Conservation (phyloP, 2,329 filamentous ascomycete species). For the Arthroderma sp. region DNA sequence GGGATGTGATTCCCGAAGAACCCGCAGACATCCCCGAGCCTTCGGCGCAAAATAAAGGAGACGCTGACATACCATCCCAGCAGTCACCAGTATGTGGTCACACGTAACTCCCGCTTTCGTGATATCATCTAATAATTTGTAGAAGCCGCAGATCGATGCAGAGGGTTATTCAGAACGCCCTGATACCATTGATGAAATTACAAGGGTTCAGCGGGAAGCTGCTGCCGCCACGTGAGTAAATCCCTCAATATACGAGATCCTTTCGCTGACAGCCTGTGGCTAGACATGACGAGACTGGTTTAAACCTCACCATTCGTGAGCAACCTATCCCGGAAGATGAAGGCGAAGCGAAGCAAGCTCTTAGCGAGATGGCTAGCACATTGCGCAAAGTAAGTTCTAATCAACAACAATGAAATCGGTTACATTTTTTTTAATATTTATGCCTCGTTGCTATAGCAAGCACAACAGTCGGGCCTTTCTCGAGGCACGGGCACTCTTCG, state of each 20-base stretch:
- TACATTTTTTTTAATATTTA: constrained; percentile 10
- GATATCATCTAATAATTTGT: not conserved
- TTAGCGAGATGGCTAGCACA: constrained; percentile 38
- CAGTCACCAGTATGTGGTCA: not conserved
- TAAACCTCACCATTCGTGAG: constrained; percentile 37
- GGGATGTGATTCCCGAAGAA: constrained; percentile 2
- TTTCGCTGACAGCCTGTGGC: constrained; percentile 11
- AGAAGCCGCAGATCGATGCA: constrained; percentile 23
- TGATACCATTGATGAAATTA: constrained; percentile 32
- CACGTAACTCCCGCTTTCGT: too few species aligned
- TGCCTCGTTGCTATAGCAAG: constrained; percentile 21
- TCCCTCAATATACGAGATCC: not conserved
- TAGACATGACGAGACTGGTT: constrained; percentile 30
- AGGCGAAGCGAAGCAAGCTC: constrained; percentile 34
- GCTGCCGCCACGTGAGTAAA: constrained; percentile 17
- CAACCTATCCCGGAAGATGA: constrained; percentile 39
- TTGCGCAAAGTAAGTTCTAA: constrained; percentile 28
- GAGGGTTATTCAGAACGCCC: constrained; percentile 30
- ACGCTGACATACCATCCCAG: not conserved
- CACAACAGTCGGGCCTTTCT: constrained; percentile 41
- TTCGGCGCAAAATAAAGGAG: too few species aligned
- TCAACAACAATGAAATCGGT: not conserved
- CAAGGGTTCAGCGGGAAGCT: constrained; percentile 32
- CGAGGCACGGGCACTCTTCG: constrained; percentile 64
- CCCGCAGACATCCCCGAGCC: not conserved